Evolutionary conservation across 1,139 yeast genomes (phyloP), one percentile per base, ranked within the genome.

Genomic region (Suhomyces wounanorum): DNA sequence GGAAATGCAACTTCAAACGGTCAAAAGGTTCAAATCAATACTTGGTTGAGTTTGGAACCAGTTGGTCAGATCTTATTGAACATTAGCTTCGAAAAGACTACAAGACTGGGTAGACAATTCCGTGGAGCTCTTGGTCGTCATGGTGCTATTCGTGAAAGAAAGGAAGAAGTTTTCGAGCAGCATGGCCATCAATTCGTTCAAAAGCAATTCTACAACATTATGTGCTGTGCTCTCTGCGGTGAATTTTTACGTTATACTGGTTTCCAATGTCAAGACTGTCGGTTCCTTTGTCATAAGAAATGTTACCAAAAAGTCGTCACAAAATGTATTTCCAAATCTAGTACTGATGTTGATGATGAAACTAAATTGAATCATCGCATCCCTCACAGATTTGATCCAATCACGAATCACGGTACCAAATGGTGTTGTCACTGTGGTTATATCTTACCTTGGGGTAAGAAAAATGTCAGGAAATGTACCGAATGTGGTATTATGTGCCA

Each of bases 351-450:
- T 44, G 96, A 87, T 66, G 96, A 88, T 64, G 98, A 91, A 64
- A 89, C 95, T 48, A 91, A 89, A 68, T 82, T 94, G 68, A 94
- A 94, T 63, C 98, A 94, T 66, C 89, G 96, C 59, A 94, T 94
- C 60, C 99, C 99, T 39, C 99, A 94, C 67, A 84, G 97, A 65
- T 92, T 92, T 67, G 97, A 89, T 58, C 92, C 95, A 23, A 82
- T 85, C 30, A 82, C 96, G 18, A 94, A 94, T 65, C 87, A 92
- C 72, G 96, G 97, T 61, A 96, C 99, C 6, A 92, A 92, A 65
- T 94, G 99, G 99, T 94, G 99, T 71, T 94, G 98, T 63, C 99
- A 94, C 66, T 94, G 99, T 79, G 99, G 99, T 54, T 91, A 90
- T 66, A 84, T 94, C 49, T 77, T 94, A 57, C 98, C 99, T 6